Percentiles rank a stretch among this genome's conserved stretches.
These are phyloP conservation scores for Psidium guajava DNA, from an alignment of 345 rosid genomes.

Conservation along the genomic window DNA sequence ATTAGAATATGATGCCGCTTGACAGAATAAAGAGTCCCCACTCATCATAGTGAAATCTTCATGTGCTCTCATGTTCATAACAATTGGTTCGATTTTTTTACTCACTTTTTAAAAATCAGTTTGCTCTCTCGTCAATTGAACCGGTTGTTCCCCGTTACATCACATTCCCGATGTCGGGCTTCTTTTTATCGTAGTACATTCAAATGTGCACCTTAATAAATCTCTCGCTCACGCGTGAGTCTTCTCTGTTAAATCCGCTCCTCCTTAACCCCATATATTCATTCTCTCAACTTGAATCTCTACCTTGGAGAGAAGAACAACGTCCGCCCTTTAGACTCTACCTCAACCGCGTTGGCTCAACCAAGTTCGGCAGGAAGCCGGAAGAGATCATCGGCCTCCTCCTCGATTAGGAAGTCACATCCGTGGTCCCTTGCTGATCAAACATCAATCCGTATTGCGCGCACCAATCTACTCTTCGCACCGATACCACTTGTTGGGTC, in stretches of 20 bases:
- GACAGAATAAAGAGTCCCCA: background rate
- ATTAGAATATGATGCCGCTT: background rate
- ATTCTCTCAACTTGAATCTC: background rate
- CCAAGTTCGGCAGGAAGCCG: no score
- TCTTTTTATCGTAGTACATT: no score
- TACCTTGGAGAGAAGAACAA: background rate
- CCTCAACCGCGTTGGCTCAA: background rate
- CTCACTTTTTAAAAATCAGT: background rate
- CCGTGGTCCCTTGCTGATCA: background rate
- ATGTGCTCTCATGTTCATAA: background rate
- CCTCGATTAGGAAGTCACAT: background rate
- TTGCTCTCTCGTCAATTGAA: background rate
- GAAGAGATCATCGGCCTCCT: background rate
- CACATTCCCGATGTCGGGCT: accelerated
- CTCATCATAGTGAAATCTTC: background rate
- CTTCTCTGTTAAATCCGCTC: background rate
- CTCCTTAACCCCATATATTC: background rate
- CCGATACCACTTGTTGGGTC: background rate
- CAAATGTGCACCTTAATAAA: background rate
- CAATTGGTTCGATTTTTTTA: background rate
- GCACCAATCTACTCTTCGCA: background rate
- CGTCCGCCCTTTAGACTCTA: background rate
- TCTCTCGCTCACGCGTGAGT: accelerated
- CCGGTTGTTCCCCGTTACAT: background rate
- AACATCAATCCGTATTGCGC: background rate